Evolutionary conservation across 208 protist species (phyloP).

Genomic region (Acanthamoeba royreba): DNA sequence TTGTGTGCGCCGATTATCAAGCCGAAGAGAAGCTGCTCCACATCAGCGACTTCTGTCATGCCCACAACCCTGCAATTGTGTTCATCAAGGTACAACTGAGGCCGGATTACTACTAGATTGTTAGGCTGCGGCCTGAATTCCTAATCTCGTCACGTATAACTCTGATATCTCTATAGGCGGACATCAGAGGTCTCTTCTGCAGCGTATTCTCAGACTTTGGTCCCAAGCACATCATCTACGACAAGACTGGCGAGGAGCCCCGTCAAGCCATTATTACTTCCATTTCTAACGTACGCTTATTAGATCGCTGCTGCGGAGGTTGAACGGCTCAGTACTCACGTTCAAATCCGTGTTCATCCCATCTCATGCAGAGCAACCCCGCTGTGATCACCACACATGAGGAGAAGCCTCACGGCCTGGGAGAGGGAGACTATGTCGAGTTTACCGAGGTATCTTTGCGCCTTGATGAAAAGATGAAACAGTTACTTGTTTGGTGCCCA

Average conservation of each 20-base stretch:
- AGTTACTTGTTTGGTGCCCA: no score
- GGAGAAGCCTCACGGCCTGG: conserved; percentile 36
- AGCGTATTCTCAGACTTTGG: conserved; percentile 85
- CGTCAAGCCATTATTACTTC: conserved; percentile 77
- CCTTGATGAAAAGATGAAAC: no score
- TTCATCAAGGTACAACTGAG: no score
- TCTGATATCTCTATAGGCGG: no score
- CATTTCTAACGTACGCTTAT: conserved; percentile 18
- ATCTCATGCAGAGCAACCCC: neutral
- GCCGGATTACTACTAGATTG: no score
- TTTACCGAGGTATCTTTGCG: no score
- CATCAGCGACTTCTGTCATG: conserved; percentile 69
- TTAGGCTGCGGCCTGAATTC: no score
- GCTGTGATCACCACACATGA: conserved; percentile 43
- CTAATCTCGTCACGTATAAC: no score
- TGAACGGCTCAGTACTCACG: conserved; percentile 75
- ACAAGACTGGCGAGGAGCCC: conserved; percentile 82
- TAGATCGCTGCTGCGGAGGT: conserved; percentile 71
- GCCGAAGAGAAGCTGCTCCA: conserved; percentile 58
- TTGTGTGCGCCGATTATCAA: neutral
- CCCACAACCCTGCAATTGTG: conserved; percentile 39
- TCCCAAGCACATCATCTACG: conserved; percentile 72
- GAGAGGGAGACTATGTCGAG: conserved; percentile 82
- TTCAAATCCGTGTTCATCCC: conserved; percentile 30
- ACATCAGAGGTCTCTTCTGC: conserved; percentile 75